Evolutionary conservation across 2,329 filamentous ascomycete species (phyloP), one percentile per base, ranked within the genome.

Genomic region (Coniochaeta ligniaria): DNA sequence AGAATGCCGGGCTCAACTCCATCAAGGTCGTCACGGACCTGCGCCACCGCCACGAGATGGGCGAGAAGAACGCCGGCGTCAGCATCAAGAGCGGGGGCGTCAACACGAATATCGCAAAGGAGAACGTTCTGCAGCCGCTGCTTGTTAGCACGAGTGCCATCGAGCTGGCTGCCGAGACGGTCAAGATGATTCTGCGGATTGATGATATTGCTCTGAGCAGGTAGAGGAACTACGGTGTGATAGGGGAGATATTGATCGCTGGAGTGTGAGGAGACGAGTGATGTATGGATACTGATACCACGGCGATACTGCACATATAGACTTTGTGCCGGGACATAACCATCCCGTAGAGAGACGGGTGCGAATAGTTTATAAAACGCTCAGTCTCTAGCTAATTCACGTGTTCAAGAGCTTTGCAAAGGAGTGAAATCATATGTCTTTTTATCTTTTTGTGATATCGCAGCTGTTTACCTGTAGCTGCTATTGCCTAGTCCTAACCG

Each of bases 21-120:
- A 99, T 99, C 83, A 96, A 96, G 80, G 95, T 99, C 31, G 95
- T 99, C 55, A 99, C 95, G 28, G 95, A 98, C 70, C 79, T 99
- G 71, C 85, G 95, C 72, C 92, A 96, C 77, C 87, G 93, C 70
- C 95, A 99, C 77, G 95, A 95, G 68, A 88, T 93, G 76, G 95
- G 94, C 60, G 93, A 98, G 83, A 89, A 89, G 80, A 96, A 96
- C 70, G 95, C 96, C 1, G 96, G 95, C 69, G 93, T 99, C 65
- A 97, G 93, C 79, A 98, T 99, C 82, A 95, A 96, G 83, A 94
- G 91, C 65, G 94, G 95, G 45, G 95, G 95, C 62, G 95, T 99
- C 66, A 97, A 96, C 83, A 87, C 90, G 68, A 96, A 99, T 78
- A 98, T 98, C 72, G 89, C 90, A 62, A 94, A 96, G 74, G 93